phyloP scores from a whole-genome alignment of 2,329 filamentous ascomycete species.

The Metarhizium sp. region DNA sequence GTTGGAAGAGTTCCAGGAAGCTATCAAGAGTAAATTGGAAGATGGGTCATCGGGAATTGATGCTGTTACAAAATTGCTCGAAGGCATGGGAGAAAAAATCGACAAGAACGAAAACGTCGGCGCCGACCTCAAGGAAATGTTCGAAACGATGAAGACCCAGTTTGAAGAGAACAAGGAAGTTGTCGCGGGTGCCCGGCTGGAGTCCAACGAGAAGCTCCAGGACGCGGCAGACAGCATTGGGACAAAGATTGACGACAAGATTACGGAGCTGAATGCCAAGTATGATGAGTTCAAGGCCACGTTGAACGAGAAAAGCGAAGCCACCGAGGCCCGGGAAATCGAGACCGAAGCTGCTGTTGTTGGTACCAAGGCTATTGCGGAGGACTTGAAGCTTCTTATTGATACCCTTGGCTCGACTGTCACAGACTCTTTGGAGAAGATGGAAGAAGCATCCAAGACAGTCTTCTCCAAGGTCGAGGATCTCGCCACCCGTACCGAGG shows the following conservation, averaged over 20 bases:
- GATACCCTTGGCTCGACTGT: conserved; percentile 76
- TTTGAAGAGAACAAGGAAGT: conserved; percentile 79
- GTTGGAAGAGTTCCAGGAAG: conserved; percentile 68
- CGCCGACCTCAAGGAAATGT: conserved; percentile 61
- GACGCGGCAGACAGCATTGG: conserved; percentile 44
- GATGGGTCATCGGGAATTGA: conserved; percentile 66
- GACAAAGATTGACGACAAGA: conserved; percentile 51
- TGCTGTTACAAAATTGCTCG: conserved; percentile 59
- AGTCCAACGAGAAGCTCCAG: conserved; percentile 69
- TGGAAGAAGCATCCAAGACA: conserved; percentile 78
- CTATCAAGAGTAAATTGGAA: conserved; percentile 67
- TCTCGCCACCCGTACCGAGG: conserved; percentile 65
- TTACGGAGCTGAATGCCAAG: conserved; percentile 72
- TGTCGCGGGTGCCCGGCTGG: conserved; percentile 72
- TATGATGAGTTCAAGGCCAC: conserved; percentile 76
- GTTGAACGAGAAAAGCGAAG: conserved; percentile 64
- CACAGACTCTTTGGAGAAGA: conserved; percentile 75
- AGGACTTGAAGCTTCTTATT: conserved; percentile 79
- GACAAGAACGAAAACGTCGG: conserved; percentile 46
- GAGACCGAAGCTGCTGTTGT: conserved; percentile 66
- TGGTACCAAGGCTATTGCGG: conserved; percentile 68
- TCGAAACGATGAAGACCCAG: conserved; percentile 69
- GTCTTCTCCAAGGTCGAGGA: conserved; percentile 79
- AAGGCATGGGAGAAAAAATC: conserved; percentile 55
- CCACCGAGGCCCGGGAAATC: conserved; percentile 62